Conservation (phyloP, 2,329 filamentous ascomycete species). For the Penicillium sclerotigenum region DNA sequence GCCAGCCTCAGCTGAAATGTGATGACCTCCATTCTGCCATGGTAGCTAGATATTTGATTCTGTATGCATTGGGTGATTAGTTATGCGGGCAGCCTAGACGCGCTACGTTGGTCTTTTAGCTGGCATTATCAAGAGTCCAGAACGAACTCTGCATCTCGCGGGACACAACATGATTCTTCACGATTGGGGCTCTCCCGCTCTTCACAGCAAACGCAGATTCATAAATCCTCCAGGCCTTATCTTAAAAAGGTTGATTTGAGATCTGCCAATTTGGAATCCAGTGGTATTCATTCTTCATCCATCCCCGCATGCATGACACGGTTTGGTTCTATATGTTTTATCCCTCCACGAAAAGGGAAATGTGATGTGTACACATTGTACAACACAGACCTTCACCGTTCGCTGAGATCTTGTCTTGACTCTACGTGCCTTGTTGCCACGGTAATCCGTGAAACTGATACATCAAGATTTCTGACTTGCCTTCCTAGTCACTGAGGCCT, state of each 20-base stretch:
- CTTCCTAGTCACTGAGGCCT: not conserved
- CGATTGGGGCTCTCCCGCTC: not conserved
- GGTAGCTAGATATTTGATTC: not conserved
- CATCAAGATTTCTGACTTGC: not conserved
- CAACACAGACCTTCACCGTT: conserved; percentile 1
- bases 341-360: not conserved
- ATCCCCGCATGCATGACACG: conserved; percentile 5
- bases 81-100: not conserved
- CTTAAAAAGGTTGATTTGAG: not conserved
- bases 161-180: conserved; percentile 2
- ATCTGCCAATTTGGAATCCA: not conserved
- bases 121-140: not conserved
- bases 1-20: not conserved
- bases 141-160: not conserved
- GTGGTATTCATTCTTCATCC: not conserved
- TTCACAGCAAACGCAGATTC: not conserved
- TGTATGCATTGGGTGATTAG: not conserved
- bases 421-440: not conserved
- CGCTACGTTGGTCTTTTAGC: not conserved
- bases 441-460: not conserved
- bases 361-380: conserved; percentile 3
- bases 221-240: not conserved
- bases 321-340: not conserved
- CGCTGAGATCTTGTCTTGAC: not conserved
- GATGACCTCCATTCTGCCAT: not conserved